Percentiles rank a stretch among this genome's conserved stretches.
These are phyloP conservation scores for Coemansia sp. DNA, from an alignment of 192 early-diverging fungal genomes.

Conservation along the genomic window DNA sequence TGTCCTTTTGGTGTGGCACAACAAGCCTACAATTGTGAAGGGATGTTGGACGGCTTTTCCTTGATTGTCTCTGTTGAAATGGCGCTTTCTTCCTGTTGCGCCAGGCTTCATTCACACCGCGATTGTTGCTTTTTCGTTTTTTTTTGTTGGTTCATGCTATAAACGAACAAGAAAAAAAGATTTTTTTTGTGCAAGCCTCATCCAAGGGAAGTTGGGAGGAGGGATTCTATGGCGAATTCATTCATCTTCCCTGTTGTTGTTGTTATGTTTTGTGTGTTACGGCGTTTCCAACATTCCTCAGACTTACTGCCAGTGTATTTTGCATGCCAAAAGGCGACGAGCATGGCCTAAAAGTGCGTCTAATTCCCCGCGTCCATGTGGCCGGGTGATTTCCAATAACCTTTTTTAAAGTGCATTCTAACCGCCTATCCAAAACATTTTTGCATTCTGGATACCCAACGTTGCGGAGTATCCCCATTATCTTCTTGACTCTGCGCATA, in stretches of 20 bases:
- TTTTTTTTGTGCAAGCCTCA: constrained; percentile 1
- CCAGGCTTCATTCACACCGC: background rate
- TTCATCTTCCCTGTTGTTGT: constrained; percentile 11
- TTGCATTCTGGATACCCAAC: background rate
- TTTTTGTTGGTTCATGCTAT: constrained; percentile 6
- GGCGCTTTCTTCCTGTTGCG: background rate
- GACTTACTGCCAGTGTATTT: background rate
- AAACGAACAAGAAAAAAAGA: constrained; percentile 6
- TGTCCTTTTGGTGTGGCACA: background rate
- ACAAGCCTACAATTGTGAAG: constrained; percentile 4
- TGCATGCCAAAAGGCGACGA: too few species aligned
- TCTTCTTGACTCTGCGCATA: background rate
- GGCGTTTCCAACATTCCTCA: constrained; percentile 9
- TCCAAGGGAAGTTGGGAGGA: background rate
- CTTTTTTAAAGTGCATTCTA: background rate
- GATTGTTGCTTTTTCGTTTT: constrained; percentile 1
- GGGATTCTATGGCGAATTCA: background rate
- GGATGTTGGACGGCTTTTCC: background rate
- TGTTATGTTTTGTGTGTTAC: constrained; percentile 11
- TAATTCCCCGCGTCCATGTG: background rate
- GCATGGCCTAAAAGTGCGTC: background rate
- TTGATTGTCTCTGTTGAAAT: background rate
- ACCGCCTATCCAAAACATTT: background rate
- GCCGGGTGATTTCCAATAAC: background rate
- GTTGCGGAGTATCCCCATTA: background rate